These are phyloP conservation scores for Podospora sp. DNA, from an alignment of 495 filamentous ascomycete species.

Conservation along the genomic window DNA sequence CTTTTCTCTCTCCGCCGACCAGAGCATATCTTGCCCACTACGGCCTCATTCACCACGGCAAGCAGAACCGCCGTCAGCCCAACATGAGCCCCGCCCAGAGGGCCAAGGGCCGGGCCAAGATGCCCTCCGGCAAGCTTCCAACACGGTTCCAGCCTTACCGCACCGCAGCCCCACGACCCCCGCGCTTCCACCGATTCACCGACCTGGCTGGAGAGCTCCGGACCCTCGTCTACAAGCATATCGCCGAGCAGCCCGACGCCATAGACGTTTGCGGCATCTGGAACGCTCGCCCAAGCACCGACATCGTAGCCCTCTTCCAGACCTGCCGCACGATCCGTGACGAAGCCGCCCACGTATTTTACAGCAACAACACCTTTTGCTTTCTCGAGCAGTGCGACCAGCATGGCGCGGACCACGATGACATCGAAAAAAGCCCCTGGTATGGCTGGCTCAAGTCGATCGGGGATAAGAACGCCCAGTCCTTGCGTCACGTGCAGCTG, in stretches of 20 bases:
- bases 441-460: constrained; percentile 13
- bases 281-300: constrained; percentile 13
- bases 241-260: constrained; percentile 5
- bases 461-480: constrained; percentile 10
- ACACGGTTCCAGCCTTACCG: constrained; percentile 20
- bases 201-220: constrained; percentile 17
- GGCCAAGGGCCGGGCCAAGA: background rate
- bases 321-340: constrained; percentile 15
- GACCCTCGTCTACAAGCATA: constrained; percentile 7
- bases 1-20: background rate
- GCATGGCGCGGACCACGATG: background rate
- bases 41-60: background rate
- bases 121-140: background rate
- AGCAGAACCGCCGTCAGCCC: background rate
- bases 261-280: constrained; percentile 13
- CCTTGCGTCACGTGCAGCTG: constrained; percentile 24
- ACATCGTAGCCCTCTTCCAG: constrained; percentile 19
- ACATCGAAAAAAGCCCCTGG: background rate
- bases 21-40: background rate
- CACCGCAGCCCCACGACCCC: constrained; percentile 8
- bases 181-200: constrained; percentile 17
- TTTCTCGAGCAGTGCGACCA: constrained; percentile 28
- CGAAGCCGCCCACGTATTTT: constrained; percentile 24
- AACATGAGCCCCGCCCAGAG: background rate
- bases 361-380: constrained; percentile 27